A percentile compares a stretch with the other conserved stretches of the same genome.
phyloP scores from a whole-genome alignment of 768 basidiomycete genomes.

The Pleurotus eryngii region DNA sequence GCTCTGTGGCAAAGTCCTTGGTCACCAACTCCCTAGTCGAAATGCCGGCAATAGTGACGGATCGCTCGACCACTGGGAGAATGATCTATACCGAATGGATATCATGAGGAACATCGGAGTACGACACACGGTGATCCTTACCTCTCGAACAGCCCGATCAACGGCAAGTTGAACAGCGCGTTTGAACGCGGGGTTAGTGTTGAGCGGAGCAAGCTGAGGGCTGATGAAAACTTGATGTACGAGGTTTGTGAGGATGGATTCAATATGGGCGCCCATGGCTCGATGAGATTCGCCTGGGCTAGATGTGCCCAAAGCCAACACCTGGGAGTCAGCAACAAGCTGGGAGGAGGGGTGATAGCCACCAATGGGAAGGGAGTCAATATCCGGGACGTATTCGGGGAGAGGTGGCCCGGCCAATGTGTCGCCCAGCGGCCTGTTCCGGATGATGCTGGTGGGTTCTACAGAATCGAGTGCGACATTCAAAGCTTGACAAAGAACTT shows the following conservation, averaged over 20 bases:
- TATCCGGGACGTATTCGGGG: conserved; percentile 78
- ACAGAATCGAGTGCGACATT: conserved; percentile 83
- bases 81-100: conserved; percentile 61
- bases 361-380: conserved; percentile 75
- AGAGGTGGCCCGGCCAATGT: conserved; percentile 57
- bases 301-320: conserved; percentile 57
- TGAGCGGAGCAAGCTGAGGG: conserved; percentile 69
- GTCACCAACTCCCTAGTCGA: conserved; percentile 93
- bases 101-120: background rate
- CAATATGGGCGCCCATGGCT: conserved; percentile 72
- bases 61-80: conserved; percentile 94
- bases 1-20: conserved; percentile 94
- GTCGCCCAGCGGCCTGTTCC: conserved; percentile 67
- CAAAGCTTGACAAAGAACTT: conserved; percentile 90
- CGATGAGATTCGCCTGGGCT: conserved; percentile 65
- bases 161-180: conserved; percentile 88
- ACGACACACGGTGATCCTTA: conserved; percentile 27
- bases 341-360: conserved; percentile 53
- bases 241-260: conserved; percentile 71
- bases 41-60: conserved; percentile 97
- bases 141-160: conserved; percentile 93
- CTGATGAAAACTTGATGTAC: conserved; percentile 75
- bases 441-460: conserved; percentile 79
- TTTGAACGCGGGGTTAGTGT: conserved; percentile 82
- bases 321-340: conserved; percentile 51